Percentiles rank a stretch among this genome's conserved stretches.
phyloP scores from a whole-genome alignment of 805 yeast genomes.

The Saturnispora dispora region DNA sequence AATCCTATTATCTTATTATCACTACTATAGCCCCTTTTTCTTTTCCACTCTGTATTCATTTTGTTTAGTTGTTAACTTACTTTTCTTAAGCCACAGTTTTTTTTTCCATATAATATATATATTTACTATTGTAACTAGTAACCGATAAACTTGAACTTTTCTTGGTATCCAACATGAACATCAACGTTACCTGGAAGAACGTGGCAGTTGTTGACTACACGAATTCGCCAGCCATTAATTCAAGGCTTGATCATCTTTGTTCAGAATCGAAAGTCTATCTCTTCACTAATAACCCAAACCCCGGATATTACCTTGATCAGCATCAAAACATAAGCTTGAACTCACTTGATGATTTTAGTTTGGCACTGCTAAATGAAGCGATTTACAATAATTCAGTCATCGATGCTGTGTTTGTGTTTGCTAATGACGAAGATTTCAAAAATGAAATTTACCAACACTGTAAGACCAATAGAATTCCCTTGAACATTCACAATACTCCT shows the following conservation, averaged over 20 bases:
- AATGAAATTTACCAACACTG: conserved; percentile 41
- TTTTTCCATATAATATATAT: background rate
- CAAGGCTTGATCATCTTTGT: conserved; percentile 1
- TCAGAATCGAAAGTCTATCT: background rate
- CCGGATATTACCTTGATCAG: background rate
- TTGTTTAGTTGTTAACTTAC: background rate
- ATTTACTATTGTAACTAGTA: background rate
- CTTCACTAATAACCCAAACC: background rate
- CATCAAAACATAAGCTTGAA: background rate
- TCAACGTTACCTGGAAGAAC: conserved; percentile 7
- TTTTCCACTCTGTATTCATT: background rate
- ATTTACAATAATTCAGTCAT: background rate
- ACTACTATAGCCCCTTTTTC: background rate
- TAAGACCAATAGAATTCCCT: conserved; percentile 59
- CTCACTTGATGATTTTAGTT: background rate
- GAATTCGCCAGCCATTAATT: background rate
- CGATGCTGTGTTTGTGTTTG: conserved; percentile 2
- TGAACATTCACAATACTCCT: conserved; percentile 69
- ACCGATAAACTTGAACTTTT: background rate
- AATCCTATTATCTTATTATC: background rate
- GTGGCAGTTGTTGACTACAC: conserved; percentile 1
- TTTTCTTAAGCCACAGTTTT: background rate
- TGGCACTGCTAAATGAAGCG: background rate
- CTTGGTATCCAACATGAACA: conserved; percentile 14
- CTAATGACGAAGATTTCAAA: background rate